These are phyloP conservation scores for Tremella fuciformis DNA, from an alignment of 768 basidiomycete genomes.

Conservation along the genomic window DNA sequence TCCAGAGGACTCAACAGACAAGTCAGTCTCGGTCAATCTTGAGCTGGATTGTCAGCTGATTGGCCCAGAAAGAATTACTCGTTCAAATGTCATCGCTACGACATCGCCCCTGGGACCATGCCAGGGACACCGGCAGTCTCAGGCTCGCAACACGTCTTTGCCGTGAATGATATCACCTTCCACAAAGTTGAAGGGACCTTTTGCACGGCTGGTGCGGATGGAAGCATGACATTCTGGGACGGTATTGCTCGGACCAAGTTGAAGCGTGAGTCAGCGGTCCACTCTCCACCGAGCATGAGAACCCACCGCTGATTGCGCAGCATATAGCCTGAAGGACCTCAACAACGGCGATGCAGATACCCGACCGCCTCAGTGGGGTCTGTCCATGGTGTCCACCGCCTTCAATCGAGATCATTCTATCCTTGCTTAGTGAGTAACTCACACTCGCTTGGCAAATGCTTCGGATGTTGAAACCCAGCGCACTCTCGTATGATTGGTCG, in stretches of 20 bases:
- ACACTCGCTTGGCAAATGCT: not conserved
- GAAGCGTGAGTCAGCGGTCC: constrained; percentile 62
- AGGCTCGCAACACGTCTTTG: constrained; percentile 68
- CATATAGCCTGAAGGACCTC: constrained; percentile 46
- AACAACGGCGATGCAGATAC: constrained; percentile 43
- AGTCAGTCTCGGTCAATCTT: not conserved
- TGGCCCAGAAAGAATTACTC: constrained; percentile 65
- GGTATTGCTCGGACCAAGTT: constrained; percentile 75
- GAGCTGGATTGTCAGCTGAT: not conserved
- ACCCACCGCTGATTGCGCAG: constrained; percentile 16
- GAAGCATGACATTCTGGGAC: constrained; percentile 45
- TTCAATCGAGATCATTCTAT: constrained; percentile 87
- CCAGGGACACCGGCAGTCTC: constrained; percentile 59
- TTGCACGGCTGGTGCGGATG: constrained; percentile 65
- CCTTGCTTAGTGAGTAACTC: constrained; percentile 67
- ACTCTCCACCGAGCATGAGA: not conserved
- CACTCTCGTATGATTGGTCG: constrained; percentile 90
- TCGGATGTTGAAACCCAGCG: constrained; percentile 44
- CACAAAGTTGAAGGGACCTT: constrained; percentile 82
- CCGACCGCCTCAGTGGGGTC: constrained; percentile 40
- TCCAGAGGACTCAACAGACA: not conserved
- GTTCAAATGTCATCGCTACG: constrained; percentile 62
- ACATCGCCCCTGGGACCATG: constrained; percentile 33
- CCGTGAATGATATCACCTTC: constrained; percentile 83
- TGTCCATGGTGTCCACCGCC: constrained; percentile 71